These are phyloP conservation scores for Ceratonia siliqua DNA, from an alignment of 306 rosid species.

Conservation along the genomic window DNA sequence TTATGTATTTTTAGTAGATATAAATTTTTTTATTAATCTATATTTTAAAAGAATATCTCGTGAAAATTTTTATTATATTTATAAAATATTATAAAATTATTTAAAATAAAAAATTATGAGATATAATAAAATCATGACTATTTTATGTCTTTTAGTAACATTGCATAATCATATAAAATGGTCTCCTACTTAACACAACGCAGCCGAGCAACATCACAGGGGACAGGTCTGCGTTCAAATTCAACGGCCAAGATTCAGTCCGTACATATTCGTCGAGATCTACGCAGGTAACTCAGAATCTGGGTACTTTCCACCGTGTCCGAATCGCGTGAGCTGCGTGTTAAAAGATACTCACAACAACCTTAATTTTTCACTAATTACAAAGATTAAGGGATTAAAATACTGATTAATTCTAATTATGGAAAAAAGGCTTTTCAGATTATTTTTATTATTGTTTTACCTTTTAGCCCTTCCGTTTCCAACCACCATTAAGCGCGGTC, in stretches of 20 bases:
- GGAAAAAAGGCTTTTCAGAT: neutral
- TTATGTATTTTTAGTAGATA: too few relatives aligned
- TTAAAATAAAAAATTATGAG: too few relatives aligned
- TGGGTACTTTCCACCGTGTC: slow-evolving; percentile 26
- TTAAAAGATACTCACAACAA: neutral
- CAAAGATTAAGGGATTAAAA: neutral
- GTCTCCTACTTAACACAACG: too few relatives aligned
- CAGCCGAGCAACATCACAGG: too few relatives aligned
- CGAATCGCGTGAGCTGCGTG: slow-evolving; percentile 26
- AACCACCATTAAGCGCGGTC: slow-evolving; percentile 54
- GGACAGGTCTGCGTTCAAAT: too few relatives aligned
- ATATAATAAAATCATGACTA: too few relatives aligned
- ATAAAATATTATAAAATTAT: too few relatives aligned
- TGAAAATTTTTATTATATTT: too few relatives aligned
- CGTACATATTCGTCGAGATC: neutral
- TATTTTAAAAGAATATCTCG: too few relatives aligned
- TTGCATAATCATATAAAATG: too few relatives aligned
- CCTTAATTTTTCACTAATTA: slow-evolving; percentile 20
- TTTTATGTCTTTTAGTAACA: too few relatives aligned
- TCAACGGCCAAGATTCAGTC: slow-evolving; percentile 5
- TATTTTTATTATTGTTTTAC: neutral
- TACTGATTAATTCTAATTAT: neutral
- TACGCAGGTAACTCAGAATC: neutral
- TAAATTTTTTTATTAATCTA: too few relatives aligned
- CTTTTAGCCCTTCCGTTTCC: slow-evolving; percentile 14